Evolutionary conservation across 169 alveolate species (phyloP).

Genomic region (Babesia sp.): DNA sequence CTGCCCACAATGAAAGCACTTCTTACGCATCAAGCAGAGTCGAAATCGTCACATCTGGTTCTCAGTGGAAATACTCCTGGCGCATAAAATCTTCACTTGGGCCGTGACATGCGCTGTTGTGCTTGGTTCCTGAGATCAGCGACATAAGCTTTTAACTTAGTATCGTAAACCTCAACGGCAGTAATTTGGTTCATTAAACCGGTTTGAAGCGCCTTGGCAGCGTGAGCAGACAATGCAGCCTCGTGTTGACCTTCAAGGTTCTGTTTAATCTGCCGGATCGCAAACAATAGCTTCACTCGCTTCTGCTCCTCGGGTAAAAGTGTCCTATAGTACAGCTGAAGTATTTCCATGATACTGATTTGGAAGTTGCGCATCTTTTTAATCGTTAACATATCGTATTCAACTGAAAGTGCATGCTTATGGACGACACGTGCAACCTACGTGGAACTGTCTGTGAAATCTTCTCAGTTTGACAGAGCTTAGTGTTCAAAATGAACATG

Average conservation of each 20-base stretch:
- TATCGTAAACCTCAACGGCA: constrained; percentile 60
- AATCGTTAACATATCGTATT: constrained; percentile 52
- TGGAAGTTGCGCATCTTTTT: constrained; percentile 51
- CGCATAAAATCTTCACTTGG: neutral
- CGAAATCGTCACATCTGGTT: constrained; percentile 64
- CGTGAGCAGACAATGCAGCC: constrained; percentile 39
- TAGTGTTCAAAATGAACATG: constrained; percentile 66
- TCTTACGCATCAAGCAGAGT: constrained; percentile 65
- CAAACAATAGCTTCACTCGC: constrained; percentile 31
- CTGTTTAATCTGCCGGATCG: constrained; percentile 40
- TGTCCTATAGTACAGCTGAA: constrained; percentile 63
- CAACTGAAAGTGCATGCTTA: constrained; percentile 32
- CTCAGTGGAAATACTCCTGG: constrained; percentile 41
- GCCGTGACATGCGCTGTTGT: constrained; percentile 23
- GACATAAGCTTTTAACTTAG: constrained; percentile 40
- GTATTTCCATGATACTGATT: constrained; percentile 46
- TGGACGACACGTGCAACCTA: neutral
- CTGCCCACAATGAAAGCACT: constrained; percentile 77
- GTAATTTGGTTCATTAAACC: constrained; percentile 65
- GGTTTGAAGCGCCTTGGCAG: constrained; percentile 65
- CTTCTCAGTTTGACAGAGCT: constrained; percentile 64
- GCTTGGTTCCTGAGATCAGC: constrained; percentile 52
- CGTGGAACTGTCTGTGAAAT: constrained; percentile 49
- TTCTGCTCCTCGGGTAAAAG: constrained; percentile 62
- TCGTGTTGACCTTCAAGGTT: constrained; percentile 52